Evolutionary conservation across 75 land plant species (phyloP).

Genomic region (Selaginella tamariscina): DNA sequence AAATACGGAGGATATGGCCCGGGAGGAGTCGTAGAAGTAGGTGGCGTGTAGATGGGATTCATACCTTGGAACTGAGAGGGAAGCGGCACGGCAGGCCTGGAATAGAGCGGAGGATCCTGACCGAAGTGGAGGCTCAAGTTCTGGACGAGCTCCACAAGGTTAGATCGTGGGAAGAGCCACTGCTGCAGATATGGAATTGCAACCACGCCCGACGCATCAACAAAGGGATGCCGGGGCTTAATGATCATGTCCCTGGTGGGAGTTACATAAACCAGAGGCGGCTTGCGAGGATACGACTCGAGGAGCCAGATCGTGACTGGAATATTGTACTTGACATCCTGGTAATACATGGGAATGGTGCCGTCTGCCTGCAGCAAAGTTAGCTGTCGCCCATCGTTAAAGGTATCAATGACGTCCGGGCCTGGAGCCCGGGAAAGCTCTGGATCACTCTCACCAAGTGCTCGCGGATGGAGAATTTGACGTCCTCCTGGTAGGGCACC

Average conservation of each 20-base stretch:
- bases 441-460: conserved; percentile 60
- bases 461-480: conserved; percentile 82
- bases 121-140: conserved; percentile 44
- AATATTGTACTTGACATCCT: conserved; percentile 63
- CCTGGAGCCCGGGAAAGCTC: conserved; percentile 48
- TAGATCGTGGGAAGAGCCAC: conserved; percentile 88
- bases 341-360: conserved; percentile 72
- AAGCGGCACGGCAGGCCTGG: conserved; percentile 35
- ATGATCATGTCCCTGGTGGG: conserved; percentile 89
- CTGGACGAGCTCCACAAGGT: conserved; percentile 58
- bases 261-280: conserved; percentile 66
- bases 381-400: conserved; percentile 79
- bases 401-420: conserved; percentile 56
- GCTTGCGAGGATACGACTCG: conserved; percentile 67
- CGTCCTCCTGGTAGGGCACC: conserved; percentile 81
- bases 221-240: conserved; percentile 63
- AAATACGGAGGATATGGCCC: not conserved
- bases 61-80: conserved; percentile 13
- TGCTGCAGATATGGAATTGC: conserved; percentile 49
- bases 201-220: conserved; percentile 74
- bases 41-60: conserved; percentile 23
- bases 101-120: conserved; percentile 74
- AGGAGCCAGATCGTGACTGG: conserved; percentile 88
- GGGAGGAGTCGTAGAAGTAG: conserved; percentile 14
- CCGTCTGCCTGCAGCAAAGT: conserved; percentile 81